Evolutionary conservation across 176 grass and related monocot genomes (phyloP).

Genomic region (Carex kokanica): DNA sequence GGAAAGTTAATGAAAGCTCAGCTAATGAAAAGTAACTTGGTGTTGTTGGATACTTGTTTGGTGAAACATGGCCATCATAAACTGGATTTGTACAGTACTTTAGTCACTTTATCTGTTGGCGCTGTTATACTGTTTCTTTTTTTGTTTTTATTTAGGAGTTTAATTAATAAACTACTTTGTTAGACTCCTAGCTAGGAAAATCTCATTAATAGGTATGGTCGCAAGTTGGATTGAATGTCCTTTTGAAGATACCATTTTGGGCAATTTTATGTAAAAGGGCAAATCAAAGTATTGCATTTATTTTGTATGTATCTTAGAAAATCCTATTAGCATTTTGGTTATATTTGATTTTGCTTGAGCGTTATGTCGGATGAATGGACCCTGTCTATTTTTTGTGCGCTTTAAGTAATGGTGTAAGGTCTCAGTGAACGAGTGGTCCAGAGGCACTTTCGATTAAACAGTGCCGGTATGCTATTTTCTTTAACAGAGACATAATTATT

Average conservation of each 20-base stretch:
- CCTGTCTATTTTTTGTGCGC: too few relatives aligned
- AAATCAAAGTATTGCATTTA: background rate
- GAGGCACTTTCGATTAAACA: background rate
- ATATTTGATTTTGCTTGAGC: background rate
- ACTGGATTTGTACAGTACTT: background rate
- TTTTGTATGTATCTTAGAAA: background rate
- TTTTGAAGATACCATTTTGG: background rate
- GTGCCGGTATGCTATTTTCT: background rate
- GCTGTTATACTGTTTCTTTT: background rate
- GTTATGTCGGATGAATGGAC: too few relatives aligned
- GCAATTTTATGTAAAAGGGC: background rate
- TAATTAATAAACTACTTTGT: background rate
- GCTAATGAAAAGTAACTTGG: slow-evolving; percentile 5
- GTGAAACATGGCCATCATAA: slow-evolving; percentile 18
- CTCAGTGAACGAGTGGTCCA: background rate
- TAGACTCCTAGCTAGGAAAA: slow-evolving; percentile 5
- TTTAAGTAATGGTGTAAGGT: background rate
- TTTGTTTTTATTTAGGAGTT: background rate
- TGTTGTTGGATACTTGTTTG: slow-evolving; percentile 8
- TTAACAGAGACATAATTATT: background rate
- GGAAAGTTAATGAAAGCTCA: slow-evolving; percentile 8
- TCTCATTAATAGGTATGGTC: slow-evolving; percentile 14
- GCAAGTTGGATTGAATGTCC: background rate
- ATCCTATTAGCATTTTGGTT: background rate
- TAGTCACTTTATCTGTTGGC: background rate